A percentile compares a stretch with the other conserved stretches of the same genome.
These are phyloP conservation scores for Aquilaria malaccensis DNA, from an alignment of 345 rosid genomes.

Conservation along the genomic window DNA sequence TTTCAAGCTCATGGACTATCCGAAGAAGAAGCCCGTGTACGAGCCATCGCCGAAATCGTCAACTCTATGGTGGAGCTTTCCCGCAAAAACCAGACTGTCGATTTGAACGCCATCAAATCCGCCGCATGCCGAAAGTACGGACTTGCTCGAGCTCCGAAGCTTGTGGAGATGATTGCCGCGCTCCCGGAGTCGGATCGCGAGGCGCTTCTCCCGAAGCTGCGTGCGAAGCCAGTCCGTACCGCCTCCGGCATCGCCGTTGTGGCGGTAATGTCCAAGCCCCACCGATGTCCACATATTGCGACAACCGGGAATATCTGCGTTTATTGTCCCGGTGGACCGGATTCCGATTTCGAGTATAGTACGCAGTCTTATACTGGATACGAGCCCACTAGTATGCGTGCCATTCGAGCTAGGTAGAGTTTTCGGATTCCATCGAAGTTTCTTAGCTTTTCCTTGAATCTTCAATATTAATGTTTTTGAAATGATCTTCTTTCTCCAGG, in stretches of 20 bases:
- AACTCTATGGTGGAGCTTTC: slow-evolving; percentile 92
- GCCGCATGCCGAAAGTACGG: slow-evolving; percentile 96
- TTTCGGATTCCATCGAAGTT: background rate
- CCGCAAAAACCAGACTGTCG: slow-evolving; percentile 83
- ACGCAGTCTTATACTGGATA: slow-evolving; percentile 99
- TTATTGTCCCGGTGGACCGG: slow-evolving; percentile 97
- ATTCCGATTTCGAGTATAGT: slow-evolving; percentile 97
- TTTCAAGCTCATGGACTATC: slow-evolving; percentile 73
- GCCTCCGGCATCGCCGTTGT: slow-evolving; percentile 98
- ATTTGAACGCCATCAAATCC: slow-evolving; percentile 80
- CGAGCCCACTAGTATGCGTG: slow-evolving; percentile 99
- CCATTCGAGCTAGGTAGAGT: slow-evolving; percentile 90
- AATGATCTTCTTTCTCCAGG: slow-evolving; percentile 25
- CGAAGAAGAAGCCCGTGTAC: slow-evolving; percentile 91
- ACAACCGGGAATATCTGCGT: slow-evolving; percentile 97
- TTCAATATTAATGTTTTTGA: background rate
- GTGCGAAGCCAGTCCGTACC: slow-evolving; percentile 95
- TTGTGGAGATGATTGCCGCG: slow-evolving; percentile 98
- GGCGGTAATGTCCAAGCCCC: slow-evolving; percentile 99
- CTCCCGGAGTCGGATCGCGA: slow-evolving; percentile 89
- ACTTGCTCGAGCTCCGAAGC: slow-evolving; percentile 84
- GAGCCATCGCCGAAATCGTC: slow-evolving; percentile 92
- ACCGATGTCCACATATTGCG: slow-evolving; percentile 95
- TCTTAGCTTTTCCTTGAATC: background rate
- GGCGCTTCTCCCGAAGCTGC: slow-evolving; percentile 87